Base-by-base conservation (phyloP, 2,329 filamentous ascomycete genomes). In the Diaporthe australafricana region DNA sequence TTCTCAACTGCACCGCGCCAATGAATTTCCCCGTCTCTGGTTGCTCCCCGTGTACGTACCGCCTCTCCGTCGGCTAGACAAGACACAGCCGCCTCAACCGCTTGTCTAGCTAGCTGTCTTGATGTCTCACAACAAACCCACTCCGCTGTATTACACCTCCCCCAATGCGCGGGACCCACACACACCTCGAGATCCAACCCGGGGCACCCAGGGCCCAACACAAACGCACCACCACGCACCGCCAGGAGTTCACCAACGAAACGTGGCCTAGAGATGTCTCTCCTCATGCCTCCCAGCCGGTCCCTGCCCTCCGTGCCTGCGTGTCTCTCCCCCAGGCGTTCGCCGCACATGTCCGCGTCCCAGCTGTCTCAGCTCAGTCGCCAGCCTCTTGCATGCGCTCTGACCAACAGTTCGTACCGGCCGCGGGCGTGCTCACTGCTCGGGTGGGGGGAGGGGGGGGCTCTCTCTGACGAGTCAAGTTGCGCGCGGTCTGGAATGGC, bases 391-490 rank as follows among this genome's bases (percentile, higher is more conserved):
- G 25, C 42, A 40, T 40, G 32, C 42, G 79, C 79, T 76, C 73
- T 77, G 78, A 70, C 78, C 78, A 80, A 74, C 62, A 22, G 70
- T 71, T 71, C 63, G 70, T 71, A 56, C 42, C 60, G 30, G 27
- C 32, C n/a, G 35, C 32, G 57, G 48, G 9, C 16, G 45, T 47
- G n/a, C 35, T 42, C 60, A 50, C 63, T 17, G n/a, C 55, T 52
- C 12, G 25, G 8, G 38, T 35, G 20, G 25, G n/a, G 35, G 25
- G 32, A 8, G 12, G 30, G 16, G n/a, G n/a, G n/a, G n/a, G n/a
- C n/a, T n/a, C 57, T 52, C 56, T 62, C 25, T 68, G 62, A 68
- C 70, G 63, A 71, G 70, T 71, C 70, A 57, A 45, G 60, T 60
- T 17, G 22, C 30, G 30, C 38, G 30, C 48, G 60, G 30, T 65